A percentile compares a stretch with the other conserved stretches of the same genome.
Conservation (phyloP, 768 basidiomycete genomes). For the Boletus insuetus region DNA sequence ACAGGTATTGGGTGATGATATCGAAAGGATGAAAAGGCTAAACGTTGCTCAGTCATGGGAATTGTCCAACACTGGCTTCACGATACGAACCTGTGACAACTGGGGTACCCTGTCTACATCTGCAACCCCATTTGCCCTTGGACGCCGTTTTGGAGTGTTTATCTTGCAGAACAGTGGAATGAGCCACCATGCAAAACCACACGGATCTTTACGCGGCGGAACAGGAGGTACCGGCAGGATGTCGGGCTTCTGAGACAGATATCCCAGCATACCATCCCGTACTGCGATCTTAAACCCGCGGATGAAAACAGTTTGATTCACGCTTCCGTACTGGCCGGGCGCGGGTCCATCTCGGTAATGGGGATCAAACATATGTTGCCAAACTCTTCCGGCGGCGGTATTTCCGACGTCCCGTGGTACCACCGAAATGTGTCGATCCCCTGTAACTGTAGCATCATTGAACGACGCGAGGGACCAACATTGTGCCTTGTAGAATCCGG, state of each 20-base stretch:
- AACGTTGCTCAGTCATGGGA: not conserved
- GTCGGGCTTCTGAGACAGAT: not conserved
- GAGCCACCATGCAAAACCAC: not conserved
- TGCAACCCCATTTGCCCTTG: not conserved
- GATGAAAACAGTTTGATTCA: constrained; percentile 18
- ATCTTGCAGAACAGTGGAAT: not conserved
- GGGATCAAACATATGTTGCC: too few species aligned
- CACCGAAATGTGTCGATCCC: too few species aligned
- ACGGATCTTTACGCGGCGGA: not conserved
- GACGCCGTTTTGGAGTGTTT: not conserved
- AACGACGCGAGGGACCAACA: too few species aligned
- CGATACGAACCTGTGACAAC: constrained; percentile 1
- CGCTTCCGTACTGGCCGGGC: not conserved
- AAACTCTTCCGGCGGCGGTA: too few species aligned
- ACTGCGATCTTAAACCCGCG: constrained; percentile 16
- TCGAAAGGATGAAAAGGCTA: constrained; percentile 12
- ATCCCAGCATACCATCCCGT: not conserved
- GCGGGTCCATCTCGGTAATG: too few species aligned
- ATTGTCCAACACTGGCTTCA: not conserved
- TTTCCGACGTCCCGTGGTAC: too few species aligned
- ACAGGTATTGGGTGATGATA: not conserved
- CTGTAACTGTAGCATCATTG: too few species aligned
- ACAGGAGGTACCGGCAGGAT: not conserved
- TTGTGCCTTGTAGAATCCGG: too few species aligned
- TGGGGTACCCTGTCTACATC: not conserved